A percentile compares a stretch with the other conserved stretches of the same genome.
These are phyloP conservation scores for Digitaria exilis DNA, from an alignment of 202 grass and related monocot genomes.

Conservation along the genomic window DNA sequence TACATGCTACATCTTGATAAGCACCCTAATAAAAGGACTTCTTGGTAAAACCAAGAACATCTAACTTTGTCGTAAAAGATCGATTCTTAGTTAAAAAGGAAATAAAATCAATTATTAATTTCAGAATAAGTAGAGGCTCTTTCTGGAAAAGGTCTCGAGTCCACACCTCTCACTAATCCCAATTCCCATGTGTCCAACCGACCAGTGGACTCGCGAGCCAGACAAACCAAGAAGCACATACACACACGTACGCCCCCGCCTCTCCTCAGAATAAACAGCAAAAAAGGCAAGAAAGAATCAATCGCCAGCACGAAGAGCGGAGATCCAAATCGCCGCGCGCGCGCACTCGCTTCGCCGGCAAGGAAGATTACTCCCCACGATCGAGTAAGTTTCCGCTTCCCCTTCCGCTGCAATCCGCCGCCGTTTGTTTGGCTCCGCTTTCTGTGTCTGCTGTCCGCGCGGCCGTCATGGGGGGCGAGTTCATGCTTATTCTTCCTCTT, in stretches of 20 bases:
- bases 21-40: too few relatives aligned
- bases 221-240: conserved; percentile 40
- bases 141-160: background rate
- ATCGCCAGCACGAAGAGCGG: conserved; percentile 41
- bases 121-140: background rate
- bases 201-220: conserved; percentile 38
- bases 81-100: too few relatives aligned
- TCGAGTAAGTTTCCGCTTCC: conserved; percentile 23
- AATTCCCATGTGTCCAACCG: conserved; percentile 33
- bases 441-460: background rate
- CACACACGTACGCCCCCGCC: conserved; percentile 24
- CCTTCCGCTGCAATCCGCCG: conserved; percentile 36
- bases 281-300: background rate
- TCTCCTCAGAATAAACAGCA: background rate
- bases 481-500: conserved; percentile 25
- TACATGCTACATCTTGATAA: too few relatives aligned
- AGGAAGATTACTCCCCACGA: background rate
- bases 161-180: conserved; percentile 13
- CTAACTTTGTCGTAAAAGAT: background rate
- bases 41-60: too few relatives aligned
- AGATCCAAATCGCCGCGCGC: conserved; percentile 48
- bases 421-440: background rate
- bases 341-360: conserved; percentile 32
- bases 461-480: background rate
- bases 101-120: too few relatives aligned